phyloP scores from a whole-genome alignment of 2,329 filamentous ascomycete species.

The Hyphodiscus sp. region DNA sequence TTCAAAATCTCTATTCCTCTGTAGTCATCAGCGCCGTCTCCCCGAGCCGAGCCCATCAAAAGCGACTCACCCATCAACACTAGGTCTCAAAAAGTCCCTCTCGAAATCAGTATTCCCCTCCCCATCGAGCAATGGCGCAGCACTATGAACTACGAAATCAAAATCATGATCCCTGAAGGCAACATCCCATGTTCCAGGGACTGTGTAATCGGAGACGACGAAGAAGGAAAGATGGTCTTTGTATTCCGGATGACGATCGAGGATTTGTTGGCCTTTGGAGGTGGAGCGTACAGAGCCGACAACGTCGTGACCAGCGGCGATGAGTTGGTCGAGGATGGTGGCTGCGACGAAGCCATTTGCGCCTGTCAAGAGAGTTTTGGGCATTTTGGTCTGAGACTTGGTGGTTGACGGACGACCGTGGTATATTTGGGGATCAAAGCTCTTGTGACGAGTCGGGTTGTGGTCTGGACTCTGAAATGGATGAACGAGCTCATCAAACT shows the following conservation, averaged over 20 bases:
- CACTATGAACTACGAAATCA: slow-evolving; percentile 29
- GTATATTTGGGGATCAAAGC: too few species aligned
- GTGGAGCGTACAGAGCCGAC: slow-evolving; percentile 23
- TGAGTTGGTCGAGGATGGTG: slow-evolving; percentile 24
- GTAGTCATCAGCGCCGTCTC: background rate
- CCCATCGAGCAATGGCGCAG: slow-evolving; percentile 28
- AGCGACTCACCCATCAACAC: slow-evolving; percentile 22
- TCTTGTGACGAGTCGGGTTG: too few species aligned
- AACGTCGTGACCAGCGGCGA: slow-evolving; percentile 21
- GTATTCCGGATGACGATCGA: slow-evolving; percentile 26
- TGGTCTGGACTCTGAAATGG: too few species aligned
- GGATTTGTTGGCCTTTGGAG: slow-evolving; percentile 19
- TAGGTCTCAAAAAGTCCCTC: slow-evolving; percentile 25
- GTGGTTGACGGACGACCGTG: too few species aligned
- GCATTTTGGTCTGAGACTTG: slow-evolving; percentile 18
- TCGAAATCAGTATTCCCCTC: slow-evolving; percentile 27
- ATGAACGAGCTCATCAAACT: too few species aligned
- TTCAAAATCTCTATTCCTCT: slow-evolving; percentile 27
- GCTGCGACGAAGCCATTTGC: slow-evolving; percentile 28
- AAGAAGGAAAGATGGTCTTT: slow-evolving; percentile 25
- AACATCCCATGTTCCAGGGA: slow-evolving; percentile 23
- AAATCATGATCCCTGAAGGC: slow-evolving; percentile 24
- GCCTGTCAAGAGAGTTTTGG: slow-evolving; percentile 27
- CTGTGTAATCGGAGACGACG: slow-evolving; percentile 27
- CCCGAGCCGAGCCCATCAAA: background rate